phyloP scores from a whole-genome alignment of 495 filamentous ascomycete genomes.

The Monascus purpureus region DNA sequence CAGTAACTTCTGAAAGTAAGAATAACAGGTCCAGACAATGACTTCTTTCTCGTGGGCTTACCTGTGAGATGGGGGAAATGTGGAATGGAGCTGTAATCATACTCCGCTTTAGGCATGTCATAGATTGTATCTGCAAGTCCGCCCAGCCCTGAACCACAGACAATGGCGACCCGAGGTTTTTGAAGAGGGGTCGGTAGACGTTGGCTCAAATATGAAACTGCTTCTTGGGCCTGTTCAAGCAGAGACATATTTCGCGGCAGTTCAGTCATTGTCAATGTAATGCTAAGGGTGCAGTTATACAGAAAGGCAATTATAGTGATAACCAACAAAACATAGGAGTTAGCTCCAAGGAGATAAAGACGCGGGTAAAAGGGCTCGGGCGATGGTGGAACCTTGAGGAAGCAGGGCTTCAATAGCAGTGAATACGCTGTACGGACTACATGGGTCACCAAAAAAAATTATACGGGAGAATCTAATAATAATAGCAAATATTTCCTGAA shows the following conservation, averaged over 20 bases:
- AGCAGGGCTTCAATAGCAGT: too few species aligned
- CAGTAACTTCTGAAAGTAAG: constrained; percentile 32
- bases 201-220: constrained; percentile 21
- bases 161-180: constrained; percentile 48
- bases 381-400: too few species aligned
- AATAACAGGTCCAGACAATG: too few species aligned
- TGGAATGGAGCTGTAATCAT: constrained; percentile 48
- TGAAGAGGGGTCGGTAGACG: constrained; percentile 31
- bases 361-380: too few species aligned
- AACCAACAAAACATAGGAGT: too few species aligned
- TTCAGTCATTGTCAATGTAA: constrained; percentile 7
- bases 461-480: too few species aligned
- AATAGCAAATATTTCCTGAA: too few species aligned
- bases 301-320: not conserved
- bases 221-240: constrained; percentile 25
- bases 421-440: too few species aligned
- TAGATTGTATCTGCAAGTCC: constrained; percentile 50
- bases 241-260: constrained; percentile 4
- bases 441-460: too few species aligned
- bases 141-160: constrained; percentile 62
- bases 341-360: too few species aligned
- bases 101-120: constrained; percentile 36
- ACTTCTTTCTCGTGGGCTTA: too few species aligned
- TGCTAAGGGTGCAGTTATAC: too few species aligned
- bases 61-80: constrained; percentile 53